Conservation (phyloP, 2,329 filamentous ascomycete genomes). For the Didymosphaeria variabile region DNA sequence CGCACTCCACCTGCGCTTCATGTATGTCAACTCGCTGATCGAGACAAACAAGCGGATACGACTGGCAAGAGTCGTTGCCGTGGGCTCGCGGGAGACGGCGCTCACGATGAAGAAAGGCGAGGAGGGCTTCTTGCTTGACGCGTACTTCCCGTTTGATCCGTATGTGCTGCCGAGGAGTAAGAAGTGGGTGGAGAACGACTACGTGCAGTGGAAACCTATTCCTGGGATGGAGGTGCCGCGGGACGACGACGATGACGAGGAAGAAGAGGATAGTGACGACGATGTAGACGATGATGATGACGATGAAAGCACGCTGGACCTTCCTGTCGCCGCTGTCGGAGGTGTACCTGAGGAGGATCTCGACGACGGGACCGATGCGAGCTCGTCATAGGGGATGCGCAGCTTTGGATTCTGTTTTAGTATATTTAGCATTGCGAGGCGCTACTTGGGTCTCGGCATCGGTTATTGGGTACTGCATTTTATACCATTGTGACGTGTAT, state of each 20-base stretch:
- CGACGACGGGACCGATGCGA: slow-evolving; percentile 18
- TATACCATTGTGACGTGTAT: too few species aligned
- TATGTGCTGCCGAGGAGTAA: slow-evolving; percentile 90
- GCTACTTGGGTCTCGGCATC: not conserved
- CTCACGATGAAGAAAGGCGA: slow-evolving; percentile 70
- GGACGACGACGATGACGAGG: slow-evolving; percentile 56
- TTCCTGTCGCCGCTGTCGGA: not conserved
- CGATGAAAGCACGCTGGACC: slow-evolving; percentile 10
- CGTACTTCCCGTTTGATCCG: slow-evolving; percentile 97
- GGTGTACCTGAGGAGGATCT: slow-evolving; percentile 9
- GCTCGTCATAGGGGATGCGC: slow-evolving; percentile 13
- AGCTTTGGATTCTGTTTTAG: slow-evolving; percentile 2
- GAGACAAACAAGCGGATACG: slow-evolving; percentile 93
- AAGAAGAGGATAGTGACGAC: slow-evolving; percentile 42
- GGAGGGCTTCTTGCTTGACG: slow-evolving; percentile 83
- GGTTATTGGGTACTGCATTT: slow-evolving; percentile 10
- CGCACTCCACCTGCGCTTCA: slow-evolving; percentile 82
- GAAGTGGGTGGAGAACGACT: slow-evolving; percentile 77
- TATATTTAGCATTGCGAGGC: slow-evolving; percentile 16
- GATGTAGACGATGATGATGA: slow-evolving; percentile 31
- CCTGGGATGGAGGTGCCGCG: slow-evolving; percentile 54
- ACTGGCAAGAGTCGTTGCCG: slow-evolving; percentile 65
- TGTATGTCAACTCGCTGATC: slow-evolving; percentile 88
- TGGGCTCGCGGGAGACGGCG: slow-evolving; percentile 64
- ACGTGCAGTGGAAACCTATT: slow-evolving; percentile 49